Evolutionary conservation across 2,329 filamentous ascomycete genomes (phyloP).

Genomic region (Claviceps citrina): DNA sequence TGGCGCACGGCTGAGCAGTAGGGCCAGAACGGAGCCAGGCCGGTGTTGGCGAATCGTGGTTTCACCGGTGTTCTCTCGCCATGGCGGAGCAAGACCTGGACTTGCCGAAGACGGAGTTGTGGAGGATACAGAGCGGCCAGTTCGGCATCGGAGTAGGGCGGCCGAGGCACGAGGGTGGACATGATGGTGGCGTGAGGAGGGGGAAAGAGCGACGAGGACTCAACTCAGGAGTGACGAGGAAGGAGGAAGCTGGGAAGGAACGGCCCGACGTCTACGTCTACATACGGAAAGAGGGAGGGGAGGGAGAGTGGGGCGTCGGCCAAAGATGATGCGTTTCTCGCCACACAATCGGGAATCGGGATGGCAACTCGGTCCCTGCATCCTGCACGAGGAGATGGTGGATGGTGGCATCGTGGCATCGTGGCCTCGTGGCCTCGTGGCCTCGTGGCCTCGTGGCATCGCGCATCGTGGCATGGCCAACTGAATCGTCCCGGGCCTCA

Average conservation of each 20-base stretch:
- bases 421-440: no score
- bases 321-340: no score
- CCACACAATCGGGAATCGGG: no score
- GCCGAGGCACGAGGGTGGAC: slow-evolving; percentile 61
- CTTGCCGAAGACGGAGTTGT: slow-evolving; percentile 66
- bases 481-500: background rate
- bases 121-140: slow-evolving; percentile 67
- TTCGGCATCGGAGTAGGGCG: slow-evolving; percentile 68
- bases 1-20: slow-evolving; percentile 38
- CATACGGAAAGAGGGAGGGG: background rate
- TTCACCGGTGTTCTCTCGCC: slow-evolving; percentile 73
- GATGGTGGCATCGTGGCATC: no score
- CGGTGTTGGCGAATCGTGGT: slow-evolving; percentile 71
- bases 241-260: no score
- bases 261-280: no score
- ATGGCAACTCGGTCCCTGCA: no score
- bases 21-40: slow-evolving; percentile 61
- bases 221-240: no score
- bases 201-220: background rate
- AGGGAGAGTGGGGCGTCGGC: no score
- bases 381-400: no score
- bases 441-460: no score
- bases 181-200: slow-evolving; percentile 32
- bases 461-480: no score
- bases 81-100: slow-evolving; percentile 73